Conservation (phyloP, 495 filamentous ascomycete species). For the Geoglossum glabrum region DNA sequence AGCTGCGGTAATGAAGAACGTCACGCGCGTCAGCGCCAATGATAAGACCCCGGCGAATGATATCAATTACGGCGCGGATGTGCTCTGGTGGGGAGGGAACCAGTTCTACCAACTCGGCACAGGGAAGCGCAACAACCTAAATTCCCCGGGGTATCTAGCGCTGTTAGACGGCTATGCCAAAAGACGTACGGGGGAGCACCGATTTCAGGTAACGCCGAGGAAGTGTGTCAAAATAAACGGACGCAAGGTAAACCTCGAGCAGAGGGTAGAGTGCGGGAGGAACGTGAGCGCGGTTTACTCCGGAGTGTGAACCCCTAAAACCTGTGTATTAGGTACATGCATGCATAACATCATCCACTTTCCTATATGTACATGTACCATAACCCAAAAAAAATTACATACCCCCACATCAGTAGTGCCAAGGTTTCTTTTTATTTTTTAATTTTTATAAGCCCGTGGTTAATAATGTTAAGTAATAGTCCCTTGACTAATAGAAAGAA, state of each 20-base stretch:
- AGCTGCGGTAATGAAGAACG: slow-evolving; percentile 62
- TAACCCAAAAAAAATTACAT: too few species aligned
- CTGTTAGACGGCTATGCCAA: slow-evolving; percentile 37
- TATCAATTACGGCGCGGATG: slow-evolving; percentile 67
- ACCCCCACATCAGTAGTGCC: too few species aligned
- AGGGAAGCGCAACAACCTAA: slow-evolving; percentile 63
- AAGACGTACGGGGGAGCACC: slow-evolving; percentile 38
- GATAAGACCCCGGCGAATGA: slow-evolving; percentile 31
- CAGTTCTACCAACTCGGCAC: slow-evolving; percentile 86
- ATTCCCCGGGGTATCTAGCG: slow-evolving; percentile 54
- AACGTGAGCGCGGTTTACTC: slow-evolving; percentile 69
- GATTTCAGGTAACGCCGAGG: slow-evolving; percentile 72
- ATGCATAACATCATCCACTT: neutral
- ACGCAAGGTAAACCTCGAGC: slow-evolving; percentile 54
- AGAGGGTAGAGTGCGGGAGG: slow-evolving; percentile 74
- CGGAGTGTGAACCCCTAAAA: slow-evolving; percentile 11
- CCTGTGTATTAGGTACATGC: too few species aligned
- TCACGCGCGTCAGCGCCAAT: slow-evolving; percentile 38
- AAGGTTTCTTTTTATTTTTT: too few species aligned
- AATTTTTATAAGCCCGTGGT: too few species aligned
- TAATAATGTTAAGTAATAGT: too few species aligned
- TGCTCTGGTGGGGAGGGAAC: slow-evolving; percentile 85
- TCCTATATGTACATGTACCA: neutral
- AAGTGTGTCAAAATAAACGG: slow-evolving; percentile 45
- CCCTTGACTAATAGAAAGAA: too few species aligned